A percentile compares a stretch with the other conserved stretches of the same genome.
These are phyloP conservation scores for Cladosporium oxysporum DNA, from an alignment of 2,329 filamentous ascomycete genomes.

Conservation along the genomic window DNA sequence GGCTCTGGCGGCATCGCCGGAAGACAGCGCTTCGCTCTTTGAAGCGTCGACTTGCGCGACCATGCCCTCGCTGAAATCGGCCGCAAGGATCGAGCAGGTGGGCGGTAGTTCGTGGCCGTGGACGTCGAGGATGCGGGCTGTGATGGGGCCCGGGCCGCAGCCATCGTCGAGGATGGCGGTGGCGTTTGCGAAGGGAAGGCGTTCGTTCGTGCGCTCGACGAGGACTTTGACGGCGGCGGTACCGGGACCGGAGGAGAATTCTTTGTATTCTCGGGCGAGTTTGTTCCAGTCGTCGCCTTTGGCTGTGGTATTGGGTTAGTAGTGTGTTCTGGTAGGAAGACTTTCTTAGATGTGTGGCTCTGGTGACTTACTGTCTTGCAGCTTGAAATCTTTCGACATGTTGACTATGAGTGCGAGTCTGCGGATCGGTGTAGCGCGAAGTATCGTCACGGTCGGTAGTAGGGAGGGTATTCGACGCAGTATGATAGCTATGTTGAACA, in stretches of 20 bases:
- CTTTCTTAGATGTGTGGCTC: not conserved
- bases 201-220: conserved; percentile 30
- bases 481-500: not conserved
- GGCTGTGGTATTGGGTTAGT: conserved; percentile 13
- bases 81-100: conserved; percentile 26
- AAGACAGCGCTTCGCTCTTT: conserved; percentile 9
- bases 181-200: conserved; percentile 31
- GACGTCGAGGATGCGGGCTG: conserved; percentile 28
- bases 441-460: not conserved
- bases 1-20: conserved; percentile 20
- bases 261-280: conserved; percentile 29
- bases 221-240: conserved; percentile 27
- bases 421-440: too few relatives aligned
- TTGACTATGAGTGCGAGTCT: not conserved
- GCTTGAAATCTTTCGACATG: not conserved
- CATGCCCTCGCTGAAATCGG: conserved; percentile 38
- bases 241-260: conserved; percentile 24
- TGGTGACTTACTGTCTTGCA: conserved; percentile 16
- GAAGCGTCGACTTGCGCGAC: conserved; percentile 27
- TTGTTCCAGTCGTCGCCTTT: conserved; percentile 30
- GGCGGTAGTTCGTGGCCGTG: conserved; percentile 28
- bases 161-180: conserved; percentile 37
- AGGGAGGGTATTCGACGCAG: not conserved
- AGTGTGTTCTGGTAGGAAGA: not conserved
- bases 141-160: conserved; percentile 35